A percentile compares a stretch with the other conserved stretches of the same genome.
Evolutionary conservation across 306 rosid species (phyloP).

Genomic region (Rosa chinensis): DNA sequence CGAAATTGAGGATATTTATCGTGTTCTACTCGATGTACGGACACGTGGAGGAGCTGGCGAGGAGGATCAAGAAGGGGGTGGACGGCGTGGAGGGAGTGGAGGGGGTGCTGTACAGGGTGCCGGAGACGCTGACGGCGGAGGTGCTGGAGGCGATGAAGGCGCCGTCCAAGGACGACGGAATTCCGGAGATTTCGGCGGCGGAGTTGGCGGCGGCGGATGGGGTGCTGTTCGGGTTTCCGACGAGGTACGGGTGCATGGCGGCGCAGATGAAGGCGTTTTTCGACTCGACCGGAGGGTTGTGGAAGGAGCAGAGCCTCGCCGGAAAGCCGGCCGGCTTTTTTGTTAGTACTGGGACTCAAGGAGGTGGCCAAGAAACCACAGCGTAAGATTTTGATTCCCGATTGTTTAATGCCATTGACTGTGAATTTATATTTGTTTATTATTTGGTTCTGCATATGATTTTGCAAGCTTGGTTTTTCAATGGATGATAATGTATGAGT

Average conservation of each 20-base stretch:
- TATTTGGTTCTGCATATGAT: not conserved
- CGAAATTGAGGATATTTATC: constrained; percentile 63
- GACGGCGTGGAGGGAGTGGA: constrained; percentile 77
- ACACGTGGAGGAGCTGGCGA: constrained; percentile 79
- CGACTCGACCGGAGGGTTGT: constrained; percentile 77
- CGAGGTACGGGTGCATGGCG: constrained; percentile 92
- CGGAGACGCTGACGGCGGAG: constrained; percentile 72
- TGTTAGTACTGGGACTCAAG: constrained; percentile 94
- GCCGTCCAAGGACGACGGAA: constrained; percentile 54
- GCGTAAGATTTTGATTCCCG: constrained; percentile 47
- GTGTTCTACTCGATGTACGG: constrained; percentile 96
- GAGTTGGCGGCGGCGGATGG: constrained; percentile 74
- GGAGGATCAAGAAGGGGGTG: constrained; percentile 79
- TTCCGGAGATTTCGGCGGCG: constrained; percentile 65
- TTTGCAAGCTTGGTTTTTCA: not conserved
- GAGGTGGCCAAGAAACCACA: constrained; percentile 99
- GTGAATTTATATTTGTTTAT: not conserved
- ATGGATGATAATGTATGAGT: not conserved
- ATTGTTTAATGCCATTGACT: not conserved
- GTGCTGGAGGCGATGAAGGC: constrained; percentile 71
- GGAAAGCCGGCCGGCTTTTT: constrained; percentile 95
- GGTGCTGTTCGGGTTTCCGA: constrained; percentile 81
- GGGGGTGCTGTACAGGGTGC: constrained; percentile 74
- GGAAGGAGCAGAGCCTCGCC: constrained; percentile 88
- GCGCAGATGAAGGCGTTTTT: constrained; percentile 98